Conservation (phyloP, 1,284 basidiomycete species). For the Cutaneotrichosporon sp. region DNA sequence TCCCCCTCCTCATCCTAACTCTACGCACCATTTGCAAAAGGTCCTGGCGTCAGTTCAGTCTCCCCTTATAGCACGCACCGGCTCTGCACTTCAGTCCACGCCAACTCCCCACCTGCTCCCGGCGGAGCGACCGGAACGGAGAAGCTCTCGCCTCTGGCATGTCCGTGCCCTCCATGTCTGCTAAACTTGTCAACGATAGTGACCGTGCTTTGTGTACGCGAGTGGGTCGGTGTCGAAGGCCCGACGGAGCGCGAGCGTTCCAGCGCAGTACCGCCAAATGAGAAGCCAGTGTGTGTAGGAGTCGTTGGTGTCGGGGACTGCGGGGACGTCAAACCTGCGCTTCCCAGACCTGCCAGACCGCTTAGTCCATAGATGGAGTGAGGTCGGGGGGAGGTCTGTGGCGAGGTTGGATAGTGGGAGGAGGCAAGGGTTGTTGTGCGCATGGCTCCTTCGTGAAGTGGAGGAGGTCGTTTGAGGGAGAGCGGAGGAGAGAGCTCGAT, state of each 20-base stretch:
- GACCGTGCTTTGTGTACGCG: neutral
- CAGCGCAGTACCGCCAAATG: neutral
- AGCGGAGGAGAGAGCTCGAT: too few species aligned
- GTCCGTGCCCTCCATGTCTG: neutral
- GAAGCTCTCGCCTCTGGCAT: constrained; percentile 9
- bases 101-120: constrained; percentile 4
- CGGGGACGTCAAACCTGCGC: neutral
- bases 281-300: neutral
- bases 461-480: too few species aligned
- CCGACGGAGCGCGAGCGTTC: constrained; percentile 13
- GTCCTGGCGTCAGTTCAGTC: constrained; percentile 25
- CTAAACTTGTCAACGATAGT: neutral
- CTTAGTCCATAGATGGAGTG: constrained; percentile 1
- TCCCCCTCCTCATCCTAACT: neutral
- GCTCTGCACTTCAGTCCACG: constrained; percentile 21
- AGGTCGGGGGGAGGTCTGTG: neutral
- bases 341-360: neutral
- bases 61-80: neutral
- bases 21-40: constrained; percentile 47
- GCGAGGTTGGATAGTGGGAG: neutral
- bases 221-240: neutral
- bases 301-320: neutral
- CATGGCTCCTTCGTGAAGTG: neutral
- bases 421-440: neutral
- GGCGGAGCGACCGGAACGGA: neutral